These are phyloP conservation scores for Brassica cretica DNA, from an alignment of 345 rosid genomes.

Conservation along the genomic window DNA sequence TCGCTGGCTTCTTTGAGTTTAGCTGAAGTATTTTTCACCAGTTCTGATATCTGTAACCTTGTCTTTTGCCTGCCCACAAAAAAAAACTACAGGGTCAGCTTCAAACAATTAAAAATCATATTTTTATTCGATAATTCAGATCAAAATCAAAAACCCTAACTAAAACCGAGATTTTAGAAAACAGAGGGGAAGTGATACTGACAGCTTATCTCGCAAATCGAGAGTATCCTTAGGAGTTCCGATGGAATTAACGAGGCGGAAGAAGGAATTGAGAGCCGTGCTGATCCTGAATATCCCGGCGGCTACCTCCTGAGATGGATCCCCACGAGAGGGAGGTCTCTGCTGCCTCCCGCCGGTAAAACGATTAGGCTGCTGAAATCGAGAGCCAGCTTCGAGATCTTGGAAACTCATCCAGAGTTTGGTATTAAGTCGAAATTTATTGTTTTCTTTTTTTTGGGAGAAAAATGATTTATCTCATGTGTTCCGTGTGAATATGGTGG, in stretches of 20 bases:
- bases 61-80: conserved; percentile 54
- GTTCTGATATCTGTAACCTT: conserved; percentile 58
- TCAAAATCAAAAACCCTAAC: conserved; percentile 10
- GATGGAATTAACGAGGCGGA: conserved; percentile 71
- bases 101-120: not conserved
- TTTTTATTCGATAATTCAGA: not conserved
- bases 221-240: conserved; percentile 76
- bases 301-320: conserved; percentile 69
- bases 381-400: conserved; percentile 56
- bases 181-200: conserved; percentile 14
- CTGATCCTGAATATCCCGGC: conserved; percentile 72
- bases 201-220: conserved; percentile 68
- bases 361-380: conserved; percentile 24
- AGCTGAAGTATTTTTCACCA: conserved; percentile 65
- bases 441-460: not conserved
- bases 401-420: conserved; percentile 60
- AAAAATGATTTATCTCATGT: conserved; percentile 17
- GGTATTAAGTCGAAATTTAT: conserved; percentile 13
- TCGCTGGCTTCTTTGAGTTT: conserved; percentile 72
- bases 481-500: conserved; percentile 28
- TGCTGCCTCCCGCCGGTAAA: conserved; percentile 30
- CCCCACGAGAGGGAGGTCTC: conserved; percentile 32
- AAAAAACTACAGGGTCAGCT: not conserved
- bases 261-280: conserved; percentile 65
- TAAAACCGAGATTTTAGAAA: not conserved